A percentile compares a stretch with the other conserved stretches of the same genome.
Conservation (phyloP, 1,284 basidiomycete species). For the Tausonia pullulans region DNA sequence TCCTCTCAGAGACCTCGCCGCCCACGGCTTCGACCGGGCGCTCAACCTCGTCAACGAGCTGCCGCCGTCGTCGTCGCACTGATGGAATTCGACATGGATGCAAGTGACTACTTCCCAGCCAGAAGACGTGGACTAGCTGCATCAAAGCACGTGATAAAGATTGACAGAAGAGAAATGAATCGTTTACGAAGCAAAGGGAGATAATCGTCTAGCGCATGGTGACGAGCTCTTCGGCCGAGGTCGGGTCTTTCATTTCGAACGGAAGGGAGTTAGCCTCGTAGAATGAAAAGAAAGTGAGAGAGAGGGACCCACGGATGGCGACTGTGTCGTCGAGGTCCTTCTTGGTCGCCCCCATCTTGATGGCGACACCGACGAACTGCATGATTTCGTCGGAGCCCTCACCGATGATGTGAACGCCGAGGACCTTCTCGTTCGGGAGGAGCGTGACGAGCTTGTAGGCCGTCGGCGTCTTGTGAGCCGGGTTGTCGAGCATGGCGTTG, state of each 20-base stretch:
- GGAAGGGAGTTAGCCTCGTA: too few relatives aligned
- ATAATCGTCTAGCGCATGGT: not conserved
- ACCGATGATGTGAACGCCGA: conserved; percentile 89
- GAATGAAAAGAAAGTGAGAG: not conserved
- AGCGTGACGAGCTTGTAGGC: conserved; percentile 82
- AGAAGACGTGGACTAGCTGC: not conserved
- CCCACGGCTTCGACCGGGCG: conserved; percentile 10
- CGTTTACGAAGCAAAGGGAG: not conserved
- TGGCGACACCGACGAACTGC: conserved; percentile 71
- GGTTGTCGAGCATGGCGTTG: conserved; percentile 72
- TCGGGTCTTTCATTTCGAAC: conserved; percentile 27
- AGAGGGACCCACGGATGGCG: conserved; percentile 52
- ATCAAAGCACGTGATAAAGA: not conserved
- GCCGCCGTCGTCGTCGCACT: not conserved
- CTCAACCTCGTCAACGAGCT: not conserved
- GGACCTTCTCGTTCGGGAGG: conserved; percentile 79
- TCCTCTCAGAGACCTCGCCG: conserved; percentile 7
- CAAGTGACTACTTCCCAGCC: not conserved
- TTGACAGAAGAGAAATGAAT: not conserved
- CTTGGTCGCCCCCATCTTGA: conserved; percentile 90
- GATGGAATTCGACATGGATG: not conserved
- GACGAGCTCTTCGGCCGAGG: conserved; percentile 31
- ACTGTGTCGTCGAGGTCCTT: conserved; percentile 76
- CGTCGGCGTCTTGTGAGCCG: conserved; percentile 76
- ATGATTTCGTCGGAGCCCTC: conserved; percentile 79